Conservation (phyloP, 257 asterid genomes). For the Solanum megistacrolobum region DNA sequence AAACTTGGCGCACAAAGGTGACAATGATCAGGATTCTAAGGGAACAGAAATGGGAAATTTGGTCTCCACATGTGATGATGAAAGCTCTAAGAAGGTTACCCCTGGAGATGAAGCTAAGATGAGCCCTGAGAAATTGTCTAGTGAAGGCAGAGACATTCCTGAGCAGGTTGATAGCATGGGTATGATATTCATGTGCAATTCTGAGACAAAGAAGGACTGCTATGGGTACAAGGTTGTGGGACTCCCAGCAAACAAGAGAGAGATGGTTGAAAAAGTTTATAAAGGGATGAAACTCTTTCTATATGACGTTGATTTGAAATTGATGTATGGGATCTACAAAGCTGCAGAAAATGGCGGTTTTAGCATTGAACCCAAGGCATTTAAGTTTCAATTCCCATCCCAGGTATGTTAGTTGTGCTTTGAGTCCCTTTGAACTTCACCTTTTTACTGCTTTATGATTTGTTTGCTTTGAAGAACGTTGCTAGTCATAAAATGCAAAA, state of each 20-base stretch:
- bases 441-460: background rate
- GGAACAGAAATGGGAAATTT: background rate
- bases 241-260: slow-evolving; percentile 70
- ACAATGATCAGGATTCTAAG: background rate
- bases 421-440: background rate
- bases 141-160: slow-evolving; percentile 23
- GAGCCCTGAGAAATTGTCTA: slow-evolving; percentile 21
- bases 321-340: slow-evolving; percentile 73
- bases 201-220: slow-evolving; percentile 74
- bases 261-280: slow-evolving; percentile 52
- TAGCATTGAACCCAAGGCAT: slow-evolving; percentile 74
- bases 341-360: slow-evolving; percentile 75
- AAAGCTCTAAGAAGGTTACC: slow-evolving; percentile 6
- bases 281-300: slow-evolving; percentile 80
- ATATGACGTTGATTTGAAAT: slow-evolving; percentile 55
- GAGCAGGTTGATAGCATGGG: slow-evolving; percentile 73
- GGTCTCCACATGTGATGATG: background rate
- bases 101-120: slow-evolving; percentile 14
- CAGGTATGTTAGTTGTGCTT: slow-evolving; percentile 47
- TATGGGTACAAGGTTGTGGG: slow-evolving; percentile 65
- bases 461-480: background rate
- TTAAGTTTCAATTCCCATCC: slow-evolving; percentile 75
- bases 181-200: slow-evolving; percentile 86
- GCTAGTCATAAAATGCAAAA: background rate
- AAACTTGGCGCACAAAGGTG: background rate